A percentile compares a stretch with the other conserved stretches of the same genome.
Conservation (phyloP, 257 asterid genomes). For the Gynochthodes officinalis region DNA sequence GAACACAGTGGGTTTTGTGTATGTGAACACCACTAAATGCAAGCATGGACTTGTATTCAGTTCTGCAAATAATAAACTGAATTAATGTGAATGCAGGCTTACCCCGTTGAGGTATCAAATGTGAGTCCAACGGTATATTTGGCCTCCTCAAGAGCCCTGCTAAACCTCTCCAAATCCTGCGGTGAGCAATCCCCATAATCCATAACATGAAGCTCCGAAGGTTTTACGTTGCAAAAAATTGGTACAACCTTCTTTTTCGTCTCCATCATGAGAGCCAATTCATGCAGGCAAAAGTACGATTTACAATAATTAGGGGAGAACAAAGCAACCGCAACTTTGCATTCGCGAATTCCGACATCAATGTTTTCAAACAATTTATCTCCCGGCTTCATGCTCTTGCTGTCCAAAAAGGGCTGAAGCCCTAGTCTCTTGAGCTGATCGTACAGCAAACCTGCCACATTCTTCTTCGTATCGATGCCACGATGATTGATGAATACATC, state of each 20-base stretch:
- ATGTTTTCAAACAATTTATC: slow-evolving; percentile 68
- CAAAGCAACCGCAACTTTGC: slow-evolving; percentile 67
- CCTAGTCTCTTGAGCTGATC: slow-evolving; percentile 44
- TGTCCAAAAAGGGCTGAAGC: slow-evolving; percentile 65
- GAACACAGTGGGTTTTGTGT: no score
- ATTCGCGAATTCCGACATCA: slow-evolving; percentile 45
- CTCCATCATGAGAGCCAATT: slow-evolving; percentile 61
- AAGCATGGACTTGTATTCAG: no score
- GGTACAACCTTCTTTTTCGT: slow-evolving; percentile 54
- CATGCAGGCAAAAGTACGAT: slow-evolving; percentile 73
- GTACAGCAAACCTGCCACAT: slow-evolving; percentile 68
- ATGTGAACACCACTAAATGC: not conserved
- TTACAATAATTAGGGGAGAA: slow-evolving; percentile 76
- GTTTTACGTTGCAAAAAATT: slow-evolving; percentile 66
- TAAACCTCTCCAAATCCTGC: slow-evolving; percentile 41
- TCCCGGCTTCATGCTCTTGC: slow-evolving; percentile 86
- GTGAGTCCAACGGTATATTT: slow-evolving; percentile 72
- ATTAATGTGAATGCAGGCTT: slow-evolving; percentile 2
- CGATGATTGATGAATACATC: slow-evolving; percentile 87
- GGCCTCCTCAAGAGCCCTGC: slow-evolving; percentile 66
- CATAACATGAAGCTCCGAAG: slow-evolving; percentile 64
- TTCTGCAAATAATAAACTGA: no score
- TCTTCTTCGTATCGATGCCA: slow-evolving; percentile 68
- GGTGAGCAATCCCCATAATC: slow-evolving; percentile 36
- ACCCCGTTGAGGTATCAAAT: slow-evolving; percentile 68